Conservation (phyloP, 116 monocot genomes). For the Dioscorea cayenensis region DNA sequence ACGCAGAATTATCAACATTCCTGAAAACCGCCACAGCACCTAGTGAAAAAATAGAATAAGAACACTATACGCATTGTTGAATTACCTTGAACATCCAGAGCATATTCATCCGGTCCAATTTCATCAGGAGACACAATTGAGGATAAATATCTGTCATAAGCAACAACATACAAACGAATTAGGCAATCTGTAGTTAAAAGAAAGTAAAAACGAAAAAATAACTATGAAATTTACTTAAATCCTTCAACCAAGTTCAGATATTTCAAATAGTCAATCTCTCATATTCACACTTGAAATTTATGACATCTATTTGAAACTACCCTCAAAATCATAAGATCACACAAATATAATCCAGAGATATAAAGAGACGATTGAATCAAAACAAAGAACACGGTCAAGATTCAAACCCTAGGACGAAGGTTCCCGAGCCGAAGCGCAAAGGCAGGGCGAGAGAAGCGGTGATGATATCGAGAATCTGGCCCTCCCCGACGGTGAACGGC, state of each 20-base stretch:
- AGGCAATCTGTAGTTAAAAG: too few relatives aligned
- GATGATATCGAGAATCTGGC: conserved; percentile 58
- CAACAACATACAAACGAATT: not conserved
- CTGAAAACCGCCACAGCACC: not conserved
- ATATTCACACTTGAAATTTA: too few relatives aligned
- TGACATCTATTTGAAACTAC: too few relatives aligned
- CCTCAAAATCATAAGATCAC: too few relatives aligned
- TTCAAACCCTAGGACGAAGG: conserved; percentile 59
- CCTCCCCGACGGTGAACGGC: conserved; percentile 56
- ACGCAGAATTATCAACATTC: not conserved
- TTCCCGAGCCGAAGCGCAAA: conserved; percentile 85
- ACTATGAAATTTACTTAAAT: too few relatives aligned
- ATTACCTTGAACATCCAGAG: conserved; percentile 57
- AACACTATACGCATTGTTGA: not conserved
- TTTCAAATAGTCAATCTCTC: too few relatives aligned
- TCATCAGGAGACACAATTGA: not conserved
- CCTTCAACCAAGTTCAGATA: too few relatives aligned
- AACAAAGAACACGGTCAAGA: not conserved
- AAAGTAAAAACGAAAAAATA: too few relatives aligned
- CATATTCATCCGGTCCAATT: conserved; percentile 38
- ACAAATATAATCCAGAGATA: too few relatives aligned
- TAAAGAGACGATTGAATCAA: too few relatives aligned
- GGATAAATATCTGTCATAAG: not conserved
- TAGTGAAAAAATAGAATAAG: not conserved
- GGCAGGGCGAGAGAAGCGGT: conserved; percentile 58